Evolutionary conservation across 352 stramenopile genomes (phyloP), one percentile per base, ranked within the genome.

Genomic region (Pilasporangium apinafurcum): DNA sequence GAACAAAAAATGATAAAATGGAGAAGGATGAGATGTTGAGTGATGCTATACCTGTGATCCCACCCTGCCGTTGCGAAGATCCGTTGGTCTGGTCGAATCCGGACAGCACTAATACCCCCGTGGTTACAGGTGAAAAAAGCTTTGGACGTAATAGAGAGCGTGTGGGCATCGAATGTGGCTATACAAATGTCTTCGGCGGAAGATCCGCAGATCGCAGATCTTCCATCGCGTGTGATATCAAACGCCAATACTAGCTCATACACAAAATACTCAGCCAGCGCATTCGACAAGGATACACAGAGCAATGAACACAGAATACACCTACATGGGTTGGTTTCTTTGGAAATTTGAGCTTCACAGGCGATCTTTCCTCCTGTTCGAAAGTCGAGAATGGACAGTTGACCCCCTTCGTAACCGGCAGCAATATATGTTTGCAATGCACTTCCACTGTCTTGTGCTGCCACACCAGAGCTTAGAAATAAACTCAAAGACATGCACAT

Each of bases 31-130:
- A 13, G 26, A 2, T 17, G 22, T n/a, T n/a, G n/a, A n/a, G n/a
- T n/a, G n/a, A n/a, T n/a, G n/a, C n/a, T 37, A 43, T 35, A 72
- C 64, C 70, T 57, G 59, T 89, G 68, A 42, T 92, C 81, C 77
- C 81, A 90, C 1, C 81, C 81, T 26, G 72, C 78, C 8, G 75
- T 86, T 13, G 75, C 81, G 51, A 91, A 81, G 46, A 92, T 83
- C 36, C 81, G 77, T 47, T 87, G 62, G 51, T 92, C 81, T 1
- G 35, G 34, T 5, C 81, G 73, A 51, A 87, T 81, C 29, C 70
- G 63, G 24, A 92, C 56, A 29, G 56, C 68, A 30, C 72, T 85
- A 44, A 88, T 82, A 5, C 80, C 80, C 13, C 68, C 76, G 43
- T 81, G 61, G 8, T 65, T 62, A 22, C 68, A 72, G 28, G 47